Evolutionary conservation across 352 stramenopile species (phyloP).

Genomic region (Globisporangium paddicum): DNA sequence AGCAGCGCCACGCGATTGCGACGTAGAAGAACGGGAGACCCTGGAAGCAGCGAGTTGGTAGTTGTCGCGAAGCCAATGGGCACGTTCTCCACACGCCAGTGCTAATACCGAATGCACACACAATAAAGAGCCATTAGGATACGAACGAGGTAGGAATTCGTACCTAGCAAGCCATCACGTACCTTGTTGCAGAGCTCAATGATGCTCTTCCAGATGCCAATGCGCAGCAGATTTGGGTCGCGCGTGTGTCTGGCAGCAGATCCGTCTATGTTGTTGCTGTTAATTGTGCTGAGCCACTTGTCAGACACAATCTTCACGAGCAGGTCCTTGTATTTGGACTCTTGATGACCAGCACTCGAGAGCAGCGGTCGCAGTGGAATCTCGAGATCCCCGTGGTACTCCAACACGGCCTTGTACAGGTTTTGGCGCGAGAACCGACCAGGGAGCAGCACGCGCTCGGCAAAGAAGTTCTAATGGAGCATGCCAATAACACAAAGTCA

Average conservation of each 20-base stretch:
- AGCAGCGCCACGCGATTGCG: constrained; percentile 65
- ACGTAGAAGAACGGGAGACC: constrained; percentile 56
- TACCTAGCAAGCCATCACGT: background rate
- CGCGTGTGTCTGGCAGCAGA: constrained; percentile 14
- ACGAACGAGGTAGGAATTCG: background rate
- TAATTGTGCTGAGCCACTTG: constrained; percentile 22
- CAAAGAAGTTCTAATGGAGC: constrained; percentile 42
- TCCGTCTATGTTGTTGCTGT: constrained; percentile 14
- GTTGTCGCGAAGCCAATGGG: constrained; percentile 58
- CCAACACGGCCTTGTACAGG: constrained; percentile 53
- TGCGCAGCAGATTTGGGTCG: constrained; percentile 29
- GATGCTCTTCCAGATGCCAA: constrained; percentile 59
- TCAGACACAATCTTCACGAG: constrained; percentile 48
- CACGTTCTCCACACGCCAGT: constrained; percentile 65
- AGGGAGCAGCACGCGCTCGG: constrained; percentile 47
- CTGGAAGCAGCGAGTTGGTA: constrained; percentile 38
- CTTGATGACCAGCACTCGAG: constrained; percentile 27
- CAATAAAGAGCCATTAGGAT: background rate
- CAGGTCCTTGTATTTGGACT: constrained; percentile 65
- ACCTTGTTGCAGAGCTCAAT: constrained; percentile 63
- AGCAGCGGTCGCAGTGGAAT: constrained; percentile 23
- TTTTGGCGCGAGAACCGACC: constrained; percentile 66
- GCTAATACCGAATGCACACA: constrained; percentile 10
- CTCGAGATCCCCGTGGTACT: constrained; percentile 32
- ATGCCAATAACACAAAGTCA: background rate